Percentiles rank a stretch among this genome's conserved stretches.
Conservation (phyloP, 805 yeast genomes). For the Candida insectalens region DNA sequence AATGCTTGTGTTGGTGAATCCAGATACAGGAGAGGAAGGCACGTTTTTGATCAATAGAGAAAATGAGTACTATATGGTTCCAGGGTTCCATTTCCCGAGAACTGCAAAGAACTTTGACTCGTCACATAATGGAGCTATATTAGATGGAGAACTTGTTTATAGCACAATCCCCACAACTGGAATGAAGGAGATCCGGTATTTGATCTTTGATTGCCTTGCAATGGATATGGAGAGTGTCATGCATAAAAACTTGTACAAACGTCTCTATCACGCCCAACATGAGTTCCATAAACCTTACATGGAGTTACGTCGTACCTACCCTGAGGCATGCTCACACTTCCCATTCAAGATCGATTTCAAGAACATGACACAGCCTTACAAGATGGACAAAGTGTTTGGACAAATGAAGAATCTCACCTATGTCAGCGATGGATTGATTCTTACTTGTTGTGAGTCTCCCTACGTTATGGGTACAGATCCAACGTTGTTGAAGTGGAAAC, state of each 20-base stretch:
- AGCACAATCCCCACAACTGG: slow-evolving; percentile 47
- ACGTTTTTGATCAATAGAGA: slow-evolving; percentile 84
- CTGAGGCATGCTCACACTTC: slow-evolving; percentile 64
- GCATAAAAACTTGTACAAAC: slow-evolving; percentile 62
- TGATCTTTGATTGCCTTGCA: slow-evolving; percentile 87
- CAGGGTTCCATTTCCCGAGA: slow-evolving; percentile 76
- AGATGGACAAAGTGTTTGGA: slow-evolving; percentile 64
- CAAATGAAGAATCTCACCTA: slow-evolving; percentile 70
- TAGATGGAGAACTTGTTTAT: slow-evolving; percentile 90
- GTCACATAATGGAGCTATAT: slow-evolving; percentile 77
- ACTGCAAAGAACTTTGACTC: slow-evolving; percentile 34
- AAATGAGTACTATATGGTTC: slow-evolving; percentile 75
- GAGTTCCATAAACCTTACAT: slow-evolving; percentile 76
- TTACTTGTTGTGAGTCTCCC: slow-evolving; percentile 84
- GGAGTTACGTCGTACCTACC: slow-evolving; percentile 55
- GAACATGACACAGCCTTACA: slow-evolving; percentile 77
- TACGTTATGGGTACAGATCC: slow-evolving; percentile 85
- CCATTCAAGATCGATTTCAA: slow-evolving; percentile 85
- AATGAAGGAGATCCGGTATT: slow-evolving; percentile 60
- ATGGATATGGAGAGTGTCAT: slow-evolving; percentile 67
- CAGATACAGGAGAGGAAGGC: slow-evolving; percentile 74
- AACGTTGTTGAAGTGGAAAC: slow-evolving; percentile 90
- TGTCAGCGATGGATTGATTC: slow-evolving; percentile 87
- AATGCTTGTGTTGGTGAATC: slow-evolving; percentile 48
- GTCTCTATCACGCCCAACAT: slow-evolving; percentile 81